Base-by-base conservation (phyloP, 768 basidiomycete species). In the Exidia glandulosa region DNA sequence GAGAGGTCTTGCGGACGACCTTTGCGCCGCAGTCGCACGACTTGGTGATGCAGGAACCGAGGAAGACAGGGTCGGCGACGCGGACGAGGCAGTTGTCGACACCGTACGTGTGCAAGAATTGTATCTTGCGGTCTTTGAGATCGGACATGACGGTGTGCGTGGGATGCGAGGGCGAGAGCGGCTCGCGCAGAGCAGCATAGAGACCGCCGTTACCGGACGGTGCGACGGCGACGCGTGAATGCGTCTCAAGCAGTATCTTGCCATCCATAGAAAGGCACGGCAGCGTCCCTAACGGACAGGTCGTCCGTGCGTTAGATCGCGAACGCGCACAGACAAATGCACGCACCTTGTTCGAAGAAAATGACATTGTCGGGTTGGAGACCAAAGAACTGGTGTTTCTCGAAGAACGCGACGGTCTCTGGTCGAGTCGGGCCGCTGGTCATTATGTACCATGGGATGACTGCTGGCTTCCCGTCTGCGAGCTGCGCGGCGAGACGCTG, bases 1-100 rank as follows among this genome's bases (percentile, higher is more conserved):
- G 86, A 47, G 77, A 76, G 4, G 84, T 73, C 71, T 99, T 99
- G 50, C 90, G 90, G 9, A 98, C 95, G 61, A 98, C 96, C 73
- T 98, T 98, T 54, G 93, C 90, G 34, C 93, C 92, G 69, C 91
- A 95, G 66, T 93, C 90, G 29, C 90, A 87, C 65, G 87, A 80
- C 68, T 90, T 92, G 59, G 78, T 74, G 75, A 98, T 90, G 75
- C 91, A 88, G 76, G 90, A 94, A 29, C 96, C 96, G 64, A 98
- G 76, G 81, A 99, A 99, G 69, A 94, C 83, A 14, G 96, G 96
- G 71, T 99, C 96, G 55, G 94, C 96, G 59, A 99, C 91, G 62
- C 87, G 84, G 63, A 97, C 96, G 61, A 99, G 88, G 73, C 96
- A 98, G 77, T 99, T 99, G 78, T 99, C 96, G 66, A 99, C 96